Percentiles rank a stretch among this genome's conserved stretches.
phyloP scores from a whole-genome alignment of 305 asterid genomes.

The Plantago coronopus region DNA sequence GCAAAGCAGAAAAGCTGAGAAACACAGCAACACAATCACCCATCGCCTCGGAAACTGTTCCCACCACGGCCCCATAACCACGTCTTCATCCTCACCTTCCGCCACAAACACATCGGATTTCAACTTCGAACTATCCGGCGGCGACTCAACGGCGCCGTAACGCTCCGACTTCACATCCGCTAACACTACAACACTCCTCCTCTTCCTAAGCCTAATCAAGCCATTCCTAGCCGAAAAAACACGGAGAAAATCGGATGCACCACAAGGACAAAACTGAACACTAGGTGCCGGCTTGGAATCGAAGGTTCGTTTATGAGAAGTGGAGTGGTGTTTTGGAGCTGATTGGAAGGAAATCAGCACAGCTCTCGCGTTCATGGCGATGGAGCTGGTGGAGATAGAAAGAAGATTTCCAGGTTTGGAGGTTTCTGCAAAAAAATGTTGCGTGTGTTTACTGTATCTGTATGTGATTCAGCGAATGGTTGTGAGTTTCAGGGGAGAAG shows the following conservation, averaged over 20 bases:
- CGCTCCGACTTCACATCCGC: constrained; percentile 65
- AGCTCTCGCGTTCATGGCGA: constrained; percentile 61
- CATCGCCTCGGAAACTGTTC: constrained; percentile 77
- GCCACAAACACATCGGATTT: constrained; percentile 22
- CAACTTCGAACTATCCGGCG: constrained; percentile 38
- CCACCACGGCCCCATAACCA: constrained; percentile 48
- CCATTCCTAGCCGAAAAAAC: constrained; percentile 15
- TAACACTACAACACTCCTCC: constrained; percentile 38
- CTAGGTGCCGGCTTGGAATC: constrained; percentile 19
- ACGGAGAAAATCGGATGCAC: constrained; percentile 5
- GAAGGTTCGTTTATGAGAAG: constrained; percentile 17
- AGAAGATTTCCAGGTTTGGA: background rate
- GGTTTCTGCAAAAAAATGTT: background rate
- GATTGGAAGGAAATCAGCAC: constrained; percentile 44
- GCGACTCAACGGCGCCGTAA: constrained; percentile 40
- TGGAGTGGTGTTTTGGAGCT: constrained; percentile 43
- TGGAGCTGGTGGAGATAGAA: constrained; percentile 20
- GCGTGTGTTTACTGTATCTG: background rate
- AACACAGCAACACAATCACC: constrained; percentile 81
- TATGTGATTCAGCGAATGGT: background rate
- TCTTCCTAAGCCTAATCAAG: constrained; percentile 23
- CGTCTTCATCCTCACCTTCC: constrained; percentile 31
- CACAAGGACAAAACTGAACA: constrained; percentile 27
- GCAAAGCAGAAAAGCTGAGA: constrained; percentile 75
- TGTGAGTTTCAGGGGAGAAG: background rate